Conservation (phyloP, 2,329 filamentous ascomycete genomes). For the Scedosporium apiospermum region DNA sequence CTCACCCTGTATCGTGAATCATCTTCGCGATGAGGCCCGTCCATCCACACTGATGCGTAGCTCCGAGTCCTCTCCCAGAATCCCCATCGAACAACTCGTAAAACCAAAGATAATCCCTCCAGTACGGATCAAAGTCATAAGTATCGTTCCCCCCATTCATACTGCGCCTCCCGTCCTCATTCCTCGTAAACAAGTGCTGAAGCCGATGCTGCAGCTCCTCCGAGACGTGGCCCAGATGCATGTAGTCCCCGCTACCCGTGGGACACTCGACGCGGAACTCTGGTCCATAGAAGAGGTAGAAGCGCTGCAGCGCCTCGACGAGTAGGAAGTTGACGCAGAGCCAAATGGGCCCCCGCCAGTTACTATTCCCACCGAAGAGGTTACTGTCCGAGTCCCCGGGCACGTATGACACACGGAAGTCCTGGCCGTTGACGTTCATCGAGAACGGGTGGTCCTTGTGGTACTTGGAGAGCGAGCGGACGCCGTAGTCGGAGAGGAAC, state of each 20-base stretch:
- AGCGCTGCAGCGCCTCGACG: conserved; percentile 87
- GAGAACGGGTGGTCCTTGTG: conserved; percentile 85
- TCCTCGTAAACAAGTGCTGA: conserved; percentile 80
- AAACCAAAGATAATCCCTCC: conserved; percentile 92
- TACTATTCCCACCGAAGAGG: conserved; percentile 93
- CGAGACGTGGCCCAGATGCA: conserved; percentile 91
- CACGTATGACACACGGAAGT: conserved; percentile 80
- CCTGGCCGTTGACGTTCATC: conserved; percentile 92
- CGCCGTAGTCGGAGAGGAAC: conserved; percentile 83
- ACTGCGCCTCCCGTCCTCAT: conserved; percentile 76
- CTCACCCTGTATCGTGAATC: conserved; percentile 95
- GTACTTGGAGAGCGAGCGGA: conserved; percentile 83
- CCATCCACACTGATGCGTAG: conserved; percentile 94
- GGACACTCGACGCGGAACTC: conserved; percentile 87
- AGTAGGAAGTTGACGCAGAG: conserved; percentile 91
- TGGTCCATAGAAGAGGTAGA: conserved; percentile 92
- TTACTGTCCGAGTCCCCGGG: conserved; percentile 94
- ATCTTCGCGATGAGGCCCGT: conserved; percentile 91
- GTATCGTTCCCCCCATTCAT: conserved; percentile 79
- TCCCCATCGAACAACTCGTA: conserved; percentile 97
- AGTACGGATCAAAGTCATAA: conserved; percentile 84
- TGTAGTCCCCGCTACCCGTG: conserved; percentile 66
- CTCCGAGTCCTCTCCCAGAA: conserved; percentile 76
- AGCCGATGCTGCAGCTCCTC: conserved; percentile 92
- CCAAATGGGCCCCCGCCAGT: conserved; percentile 96